Percentiles rank a stretch among this genome's conserved stretches.
These are phyloP conservation scores for Thalia dealbata DNA, from an alignment of 176 grass and related monocot genomes.

Conservation along the genomic window DNA sequence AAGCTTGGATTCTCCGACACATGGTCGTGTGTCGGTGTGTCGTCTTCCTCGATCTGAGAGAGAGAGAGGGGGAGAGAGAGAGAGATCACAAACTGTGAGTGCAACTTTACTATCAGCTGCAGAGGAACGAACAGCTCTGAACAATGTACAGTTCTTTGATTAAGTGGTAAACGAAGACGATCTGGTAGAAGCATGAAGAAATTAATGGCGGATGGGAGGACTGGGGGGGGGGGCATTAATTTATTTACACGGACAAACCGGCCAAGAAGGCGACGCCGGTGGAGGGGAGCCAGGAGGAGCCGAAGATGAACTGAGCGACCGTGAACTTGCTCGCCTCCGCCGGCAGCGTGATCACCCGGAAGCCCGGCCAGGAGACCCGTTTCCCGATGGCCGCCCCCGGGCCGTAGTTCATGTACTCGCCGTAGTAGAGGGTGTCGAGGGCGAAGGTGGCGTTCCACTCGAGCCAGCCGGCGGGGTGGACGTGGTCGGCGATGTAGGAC, in stretches of 20 bases:
- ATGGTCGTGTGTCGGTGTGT: background rate
- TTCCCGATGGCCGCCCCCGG: conserved; percentile 32
- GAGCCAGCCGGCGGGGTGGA: conserved; percentile 47
- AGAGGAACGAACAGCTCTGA: too few relatives aligned
- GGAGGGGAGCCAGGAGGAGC: conserved; percentile 41
- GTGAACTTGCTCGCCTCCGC: conserved; percentile 60
- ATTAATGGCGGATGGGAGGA: background rate
- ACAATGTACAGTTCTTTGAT: background rate
- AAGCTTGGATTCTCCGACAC: background rate
- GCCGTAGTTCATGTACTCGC: conserved; percentile 59
- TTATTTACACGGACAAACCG: conserved; percentile 24
- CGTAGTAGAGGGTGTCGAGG: conserved; percentile 53
- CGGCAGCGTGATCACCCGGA: conserved; percentile 34
- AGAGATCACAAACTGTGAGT: too few relatives aligned
- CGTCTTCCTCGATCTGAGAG: background rate
- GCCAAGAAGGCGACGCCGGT: conserved; percentile 47
- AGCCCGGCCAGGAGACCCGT: conserved; percentile 35
- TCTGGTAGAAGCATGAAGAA: background rate
- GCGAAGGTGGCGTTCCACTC: conserved; percentile 41
- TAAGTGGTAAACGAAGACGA: background rate
- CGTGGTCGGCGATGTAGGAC: conserved; percentile 43
- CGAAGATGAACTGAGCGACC: conserved; percentile 36
- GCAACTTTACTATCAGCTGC: too few relatives aligned
- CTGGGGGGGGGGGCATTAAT: too few relatives aligned
- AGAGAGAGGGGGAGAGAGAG: too few relatives aligned